phyloP scores from a whole-genome alignment of 176 grass and related monocot species.

The Raddia guianensis region DNA sequence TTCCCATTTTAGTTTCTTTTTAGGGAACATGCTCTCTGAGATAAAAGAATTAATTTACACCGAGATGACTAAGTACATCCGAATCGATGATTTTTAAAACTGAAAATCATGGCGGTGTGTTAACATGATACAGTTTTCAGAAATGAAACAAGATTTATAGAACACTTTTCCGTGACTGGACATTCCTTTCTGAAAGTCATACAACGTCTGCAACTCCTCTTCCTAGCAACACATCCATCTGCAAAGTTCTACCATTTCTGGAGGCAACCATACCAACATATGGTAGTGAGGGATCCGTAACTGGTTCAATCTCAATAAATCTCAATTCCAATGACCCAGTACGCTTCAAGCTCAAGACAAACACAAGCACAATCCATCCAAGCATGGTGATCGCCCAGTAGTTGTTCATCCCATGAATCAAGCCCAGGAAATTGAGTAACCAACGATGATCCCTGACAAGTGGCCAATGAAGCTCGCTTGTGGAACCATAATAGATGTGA shows the following conservation, averaged over 20 bases:
- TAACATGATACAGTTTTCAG: slow-evolving; percentile 29
- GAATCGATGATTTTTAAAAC: slow-evolving; percentile 9
- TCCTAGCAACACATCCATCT: slow-evolving; percentile 56
- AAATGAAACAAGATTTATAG: slow-evolving; percentile 6
- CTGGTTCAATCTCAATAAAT: slow-evolving; percentile 84
- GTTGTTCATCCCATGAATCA: slow-evolving; percentile 96
- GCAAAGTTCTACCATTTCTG: slow-evolving; percentile 56
- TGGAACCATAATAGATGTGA: slow-evolving; percentile 95
- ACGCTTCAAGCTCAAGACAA: slow-evolving; percentile 86
- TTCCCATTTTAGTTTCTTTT: background rate
- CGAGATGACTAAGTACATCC: background rate
- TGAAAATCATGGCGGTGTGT: slow-evolving; percentile 23
- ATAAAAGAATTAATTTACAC: slow-evolving; percentile 33
- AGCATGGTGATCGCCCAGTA: slow-evolving; percentile 92
- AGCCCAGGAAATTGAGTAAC: slow-evolving; percentile 86
- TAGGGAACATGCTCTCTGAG: slow-evolving; percentile 30
- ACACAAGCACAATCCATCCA: slow-evolving; percentile 79
- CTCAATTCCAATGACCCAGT: slow-evolving; percentile 66
- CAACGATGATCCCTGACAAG: slow-evolving; percentile 81
- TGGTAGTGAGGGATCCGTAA: slow-evolving; percentile 56
- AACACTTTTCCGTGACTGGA: background rate
- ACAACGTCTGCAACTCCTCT: slow-evolving; percentile 71
- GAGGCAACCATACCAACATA: slow-evolving; percentile 59
- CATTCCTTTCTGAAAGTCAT: slow-evolving; percentile 35
- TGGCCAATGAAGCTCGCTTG: slow-evolving; percentile 98